These are phyloP conservation scores for Grigorovia jiainica DNA, from an alignment of 805 yeast genomes.

Conservation along the genomic window DNA sequence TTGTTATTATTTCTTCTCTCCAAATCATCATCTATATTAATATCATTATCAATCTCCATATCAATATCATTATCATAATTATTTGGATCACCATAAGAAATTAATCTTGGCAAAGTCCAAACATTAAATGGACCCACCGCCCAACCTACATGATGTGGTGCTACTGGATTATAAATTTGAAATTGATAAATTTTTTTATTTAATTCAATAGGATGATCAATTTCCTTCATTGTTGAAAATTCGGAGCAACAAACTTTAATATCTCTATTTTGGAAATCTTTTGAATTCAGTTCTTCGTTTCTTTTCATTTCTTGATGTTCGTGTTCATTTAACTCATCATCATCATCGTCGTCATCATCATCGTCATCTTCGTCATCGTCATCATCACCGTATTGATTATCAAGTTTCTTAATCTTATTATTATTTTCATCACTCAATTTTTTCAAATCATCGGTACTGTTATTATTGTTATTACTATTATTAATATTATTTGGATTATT, in stretches of 20 bases:
- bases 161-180: constrained; percentile 70
- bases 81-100: constrained; percentile 8
- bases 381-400: constrained; percentile 8
- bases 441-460: constrained; percentile 5
- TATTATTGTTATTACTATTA: background rate
- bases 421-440: background rate
- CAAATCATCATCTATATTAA: constrained; percentile 1
- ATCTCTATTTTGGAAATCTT: constrained; percentile 33
- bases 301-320: constrained; percentile 21
- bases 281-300: no score
- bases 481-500: background rate
- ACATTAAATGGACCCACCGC: constrained; percentile 82
- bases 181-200: constrained; percentile 67
- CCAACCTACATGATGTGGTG: constrained; percentile 94
- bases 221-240: constrained; percentile 51
- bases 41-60: constrained; percentile 27
- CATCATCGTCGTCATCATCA: constrained; percentile 25
- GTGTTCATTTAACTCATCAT: constrained; percentile 1
- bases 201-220: constrained; percentile 66
- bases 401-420: no score
- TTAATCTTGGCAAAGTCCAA: constrained; percentile 25
- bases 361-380: constrained; percentile 23
- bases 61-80: constrained; percentile 16
- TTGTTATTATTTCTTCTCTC: background rate
- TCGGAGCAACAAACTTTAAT: constrained; percentile 65